Conservation (phyloP, 2,329 filamentous ascomycete genomes). For the Claviceps sp. region DNA sequence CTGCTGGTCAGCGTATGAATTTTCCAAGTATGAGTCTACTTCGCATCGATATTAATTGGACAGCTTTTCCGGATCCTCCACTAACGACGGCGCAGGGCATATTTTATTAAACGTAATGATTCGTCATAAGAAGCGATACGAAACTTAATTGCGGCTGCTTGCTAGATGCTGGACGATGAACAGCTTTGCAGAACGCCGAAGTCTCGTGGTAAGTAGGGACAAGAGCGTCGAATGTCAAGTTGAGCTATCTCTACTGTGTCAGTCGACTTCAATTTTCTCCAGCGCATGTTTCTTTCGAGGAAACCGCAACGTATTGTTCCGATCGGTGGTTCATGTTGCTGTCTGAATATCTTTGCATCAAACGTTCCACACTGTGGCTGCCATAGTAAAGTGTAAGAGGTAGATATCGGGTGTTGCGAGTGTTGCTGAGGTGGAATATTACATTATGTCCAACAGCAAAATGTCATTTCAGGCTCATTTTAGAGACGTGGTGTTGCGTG, state of each 20-base stretch:
- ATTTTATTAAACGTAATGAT: constrained; percentile 45
- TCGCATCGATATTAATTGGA: constrained; percentile 55
- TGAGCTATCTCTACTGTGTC: not conserved
- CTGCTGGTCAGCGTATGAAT: constrained; percentile 76
- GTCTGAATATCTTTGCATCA: not conserved
- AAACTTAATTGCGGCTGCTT: not conserved
- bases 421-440: not conserved
- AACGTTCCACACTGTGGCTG: not conserved
- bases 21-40: constrained; percentile 57
- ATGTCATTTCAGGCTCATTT: not conserved
- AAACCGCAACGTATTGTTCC: not conserved
- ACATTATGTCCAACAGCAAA: not conserved
- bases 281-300: not conserved
- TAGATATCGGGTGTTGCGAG: not conserved
- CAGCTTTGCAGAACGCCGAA: not conserved
- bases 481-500: not conserved
- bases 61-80: constrained; percentile 30
- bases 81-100: constrained; percentile 29
- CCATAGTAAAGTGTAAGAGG: not conserved
- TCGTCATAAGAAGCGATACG: constrained; percentile 15
- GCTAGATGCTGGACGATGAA: not conserved
- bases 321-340: not conserved
- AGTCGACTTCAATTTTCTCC: not conserved
- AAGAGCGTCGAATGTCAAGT: not conserved
- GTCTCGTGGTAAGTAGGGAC: not conserved